Conservation (phyloP, 345 rosid species). For the Sisymbrium irio region DNA sequence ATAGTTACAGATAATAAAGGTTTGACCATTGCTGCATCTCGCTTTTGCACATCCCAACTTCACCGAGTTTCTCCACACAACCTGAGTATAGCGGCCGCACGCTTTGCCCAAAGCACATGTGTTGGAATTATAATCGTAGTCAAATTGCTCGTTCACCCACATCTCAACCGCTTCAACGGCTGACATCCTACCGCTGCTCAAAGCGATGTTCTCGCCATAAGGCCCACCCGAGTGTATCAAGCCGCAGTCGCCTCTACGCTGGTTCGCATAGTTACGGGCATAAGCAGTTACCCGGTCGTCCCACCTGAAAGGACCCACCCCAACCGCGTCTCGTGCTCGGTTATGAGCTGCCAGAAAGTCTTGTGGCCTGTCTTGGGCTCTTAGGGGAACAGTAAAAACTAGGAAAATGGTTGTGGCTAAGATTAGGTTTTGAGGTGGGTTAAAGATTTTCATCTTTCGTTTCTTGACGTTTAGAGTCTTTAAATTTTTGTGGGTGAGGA, state of each 20-base stretch:
- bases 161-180: slow-evolving; percentile 44
- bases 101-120: slow-evolving; percentile 35
- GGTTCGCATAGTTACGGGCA: slow-evolving; percentile 41
- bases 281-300: slow-evolving; percentile 42
- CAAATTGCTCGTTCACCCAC: slow-evolving; percentile 52
- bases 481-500: neutral
- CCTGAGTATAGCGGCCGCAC: slow-evolving; percentile 72
- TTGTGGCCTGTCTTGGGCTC: slow-evolving; percentile 42
- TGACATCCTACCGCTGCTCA: slow-evolving; percentile 39
- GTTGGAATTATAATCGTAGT: slow-evolving; percentile 49
- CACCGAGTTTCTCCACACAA: slow-evolving; percentile 57
- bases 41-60: slow-evolving; percentile 66
- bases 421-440: slow-evolving; percentile 16
- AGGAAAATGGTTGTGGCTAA: slow-evolving; percentile 18
- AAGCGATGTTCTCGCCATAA: slow-evolving; percentile 62
- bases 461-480: neutral
- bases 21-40: slow-evolving; percentile 45
- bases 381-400: slow-evolving; percentile 6
- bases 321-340: slow-evolving; percentile 43
- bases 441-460: slow-evolving; percentile 15
- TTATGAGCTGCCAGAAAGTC: slow-evolving; percentile 53
- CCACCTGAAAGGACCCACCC: slow-evolving; percentile 49
- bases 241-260: slow-evolving; percentile 39
- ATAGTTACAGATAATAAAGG: slow-evolving; percentile 59
- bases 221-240: slow-evolving; percentile 46